phyloP scores from a whole-genome alignment of 2,329 filamentous ascomycete genomes.

The Trichoderma sp. region DNA sequence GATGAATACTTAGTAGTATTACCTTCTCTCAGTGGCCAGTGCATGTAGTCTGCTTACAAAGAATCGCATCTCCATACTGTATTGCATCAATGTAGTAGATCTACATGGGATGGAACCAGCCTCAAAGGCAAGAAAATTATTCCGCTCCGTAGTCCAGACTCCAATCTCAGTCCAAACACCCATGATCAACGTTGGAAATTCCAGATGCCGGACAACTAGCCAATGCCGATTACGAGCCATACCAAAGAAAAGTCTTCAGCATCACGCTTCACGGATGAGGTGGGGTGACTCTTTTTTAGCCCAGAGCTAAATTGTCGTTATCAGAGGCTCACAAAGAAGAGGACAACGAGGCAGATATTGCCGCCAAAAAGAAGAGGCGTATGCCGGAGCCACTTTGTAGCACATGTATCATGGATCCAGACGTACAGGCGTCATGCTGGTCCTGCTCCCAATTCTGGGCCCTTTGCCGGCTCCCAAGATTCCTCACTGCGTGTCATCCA shows the following conservation, averaged over 20 bases:
- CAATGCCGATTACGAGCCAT: neutral
- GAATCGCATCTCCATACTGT: neutral
- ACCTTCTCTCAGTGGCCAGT: no score
- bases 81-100: no score
- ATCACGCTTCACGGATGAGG: neutral
- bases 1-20: no score
- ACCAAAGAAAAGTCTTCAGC: constrained; percentile 16
- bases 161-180: neutral
- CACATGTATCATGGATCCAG: neutral
- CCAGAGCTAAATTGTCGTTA: neutral
- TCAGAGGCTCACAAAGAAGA: neutral
- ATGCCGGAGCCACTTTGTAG: neutral
- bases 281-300: neutral
- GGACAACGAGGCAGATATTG: neutral
- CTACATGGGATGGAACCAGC: no score
- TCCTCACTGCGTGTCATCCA: neutral
- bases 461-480: neutral
- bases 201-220: neutral
- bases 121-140: neutral
- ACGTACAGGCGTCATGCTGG: neutral
- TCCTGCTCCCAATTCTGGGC: neutral
- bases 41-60: no score
- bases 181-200: neutral
- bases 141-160: constrained; percentile 9
- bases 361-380: neutral